Evolutionary conservation across 345 rosid species (phyloP).

Genomic region (Hypericum perforatum): DNA sequence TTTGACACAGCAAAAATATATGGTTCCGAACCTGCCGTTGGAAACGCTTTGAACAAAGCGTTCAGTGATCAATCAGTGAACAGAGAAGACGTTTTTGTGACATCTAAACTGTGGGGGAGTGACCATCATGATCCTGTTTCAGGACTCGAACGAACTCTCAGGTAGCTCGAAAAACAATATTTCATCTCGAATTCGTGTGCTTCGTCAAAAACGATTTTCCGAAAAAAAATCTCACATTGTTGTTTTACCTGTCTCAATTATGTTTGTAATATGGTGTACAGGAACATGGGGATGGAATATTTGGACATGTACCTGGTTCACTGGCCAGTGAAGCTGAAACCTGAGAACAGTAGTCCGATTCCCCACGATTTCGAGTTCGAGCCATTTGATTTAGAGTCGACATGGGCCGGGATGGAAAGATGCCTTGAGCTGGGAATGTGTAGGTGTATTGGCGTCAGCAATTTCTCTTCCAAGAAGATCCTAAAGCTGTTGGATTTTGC

Average conservation of each 20-base stretch:
- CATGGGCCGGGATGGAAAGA: slow-evolving; percentile 83
- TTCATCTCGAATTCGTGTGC: no score
- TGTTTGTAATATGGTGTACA: slow-evolving; percentile 6
- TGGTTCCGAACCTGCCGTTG: slow-evolving; percentile 78
- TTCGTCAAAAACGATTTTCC: no score
- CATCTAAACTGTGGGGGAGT: slow-evolving; percentile 74
- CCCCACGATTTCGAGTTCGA: slow-evolving; percentile 69
- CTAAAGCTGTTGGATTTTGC: slow-evolving; percentile 42
- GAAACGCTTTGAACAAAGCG: slow-evolving; percentile 47
- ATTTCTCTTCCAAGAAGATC: slow-evolving; percentile 68
- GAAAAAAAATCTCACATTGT: background rate
- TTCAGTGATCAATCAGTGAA: slow-evolving; percentile 26
- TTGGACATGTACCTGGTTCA: slow-evolving; percentile 84
- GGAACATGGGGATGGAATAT: slow-evolving; percentile 63
- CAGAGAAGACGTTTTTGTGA: slow-evolving; percentile 65
- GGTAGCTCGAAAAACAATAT: slow-evolving; percentile 16
- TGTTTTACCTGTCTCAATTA: background rate
- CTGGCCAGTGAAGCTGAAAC: slow-evolving; percentile 86
- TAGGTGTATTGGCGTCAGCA: slow-evolving; percentile 72
- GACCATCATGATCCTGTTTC: slow-evolving; percentile 76
- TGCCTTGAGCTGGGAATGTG: slow-evolving; percentile 69
- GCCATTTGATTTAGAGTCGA: slow-evolving; percentile 46
- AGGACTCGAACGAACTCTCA: slow-evolving; percentile 53
- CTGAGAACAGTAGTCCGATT: slow-evolving; percentile 37
- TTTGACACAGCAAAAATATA: slow-evolving; percentile 82